These are phyloP conservation scores for Flaveria trinervia DNA, from an alignment of 129 eudicot genomes.

Conservation along the genomic window DNA sequence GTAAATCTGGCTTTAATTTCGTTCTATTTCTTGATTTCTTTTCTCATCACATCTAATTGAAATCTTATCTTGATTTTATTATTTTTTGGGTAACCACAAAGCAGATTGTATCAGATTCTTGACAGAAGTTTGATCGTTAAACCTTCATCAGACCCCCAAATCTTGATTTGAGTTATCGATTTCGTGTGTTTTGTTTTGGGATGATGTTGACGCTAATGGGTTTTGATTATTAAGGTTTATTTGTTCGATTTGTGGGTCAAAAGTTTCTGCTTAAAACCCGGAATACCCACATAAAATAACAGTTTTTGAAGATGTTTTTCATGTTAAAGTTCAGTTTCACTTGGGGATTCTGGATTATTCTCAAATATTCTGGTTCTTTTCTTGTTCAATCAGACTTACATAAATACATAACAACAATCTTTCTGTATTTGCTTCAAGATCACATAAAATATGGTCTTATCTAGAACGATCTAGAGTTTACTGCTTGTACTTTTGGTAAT, in stretches of 20 bases:
- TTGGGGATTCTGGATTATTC: conserved; percentile 22
- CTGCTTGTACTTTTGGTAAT: conserved; percentile 32
- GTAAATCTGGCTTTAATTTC: conserved; percentile 25
- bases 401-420: conserved; percentile 9
- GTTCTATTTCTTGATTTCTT: conserved; percentile 13
- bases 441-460: conserved; percentile 54
- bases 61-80: conserved; percentile 10
- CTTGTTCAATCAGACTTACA: conserved; percentile 38
- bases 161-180: conserved; percentile 24
- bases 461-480: conserved; percentile 34
- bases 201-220: conserved; percentile 26
- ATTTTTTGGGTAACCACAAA: background rate
- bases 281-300: conserved; percentile 73
- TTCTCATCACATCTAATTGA: conserved; percentile 17
- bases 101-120: background rate
- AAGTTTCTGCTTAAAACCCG: conserved; percentile 14
- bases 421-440: conserved; percentile 32
- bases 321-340: conserved; percentile 20
- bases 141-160: conserved; percentile 8
- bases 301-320: conserved; percentile 32
- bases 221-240: conserved; percentile 18
- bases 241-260: background rate
- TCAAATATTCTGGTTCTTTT: conserved; percentile 39
- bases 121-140: conserved; percentile 8
- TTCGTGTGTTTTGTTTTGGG: conserved; percentile 22